Percentiles rank a stretch among this genome's conserved stretches.
These are phyloP conservation scores for Agaricus sinodeliciosus DNA, from an alignment of 768 basidiomycete species.

Conservation along the genomic window DNA sequence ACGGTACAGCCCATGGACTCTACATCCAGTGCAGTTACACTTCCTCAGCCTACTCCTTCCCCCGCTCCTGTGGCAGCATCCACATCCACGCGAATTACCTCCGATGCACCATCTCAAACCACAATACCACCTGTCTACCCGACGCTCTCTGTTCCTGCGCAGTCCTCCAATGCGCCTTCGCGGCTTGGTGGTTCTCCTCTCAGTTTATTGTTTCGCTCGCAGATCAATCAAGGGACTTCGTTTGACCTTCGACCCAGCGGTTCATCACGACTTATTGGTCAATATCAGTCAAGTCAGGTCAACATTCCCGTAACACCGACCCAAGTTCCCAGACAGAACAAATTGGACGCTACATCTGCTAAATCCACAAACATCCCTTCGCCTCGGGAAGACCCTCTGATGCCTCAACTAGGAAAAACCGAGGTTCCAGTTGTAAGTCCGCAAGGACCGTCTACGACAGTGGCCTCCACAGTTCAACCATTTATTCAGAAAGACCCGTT, in stretches of 20 bases:
- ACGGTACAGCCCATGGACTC: no score
- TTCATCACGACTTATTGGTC: not conserved
- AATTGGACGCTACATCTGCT: no score
- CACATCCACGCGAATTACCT: not conserved
- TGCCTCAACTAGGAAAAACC: not conserved
- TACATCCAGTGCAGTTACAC: not conserved
- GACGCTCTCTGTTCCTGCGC: not conserved
- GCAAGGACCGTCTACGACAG: not conserved
- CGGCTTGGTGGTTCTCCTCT: not conserved
- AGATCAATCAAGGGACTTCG: not conserved
- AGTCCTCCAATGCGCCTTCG: not conserved
- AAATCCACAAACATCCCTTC: no score
- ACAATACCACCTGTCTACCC: not conserved
- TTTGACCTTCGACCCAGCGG: not conserved
- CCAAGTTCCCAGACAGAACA: no score
- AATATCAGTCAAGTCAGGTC: no score
- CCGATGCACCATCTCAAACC: not conserved
- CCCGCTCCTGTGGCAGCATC: not conserved
- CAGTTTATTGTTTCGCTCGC: not conserved
- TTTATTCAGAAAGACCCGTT: conserved; percentile 27
- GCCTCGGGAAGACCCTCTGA: no score
- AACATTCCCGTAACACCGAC: no score
- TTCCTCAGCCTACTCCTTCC: not conserved
- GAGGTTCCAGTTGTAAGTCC: not conserved
- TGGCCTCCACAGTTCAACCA: not conserved